Evolutionary conservation across 2,329 filamentous ascomycete species (phyloP), one percentile per base, ranked within the genome.

Genomic region (Sodiomyces alkalinus): DNA sequence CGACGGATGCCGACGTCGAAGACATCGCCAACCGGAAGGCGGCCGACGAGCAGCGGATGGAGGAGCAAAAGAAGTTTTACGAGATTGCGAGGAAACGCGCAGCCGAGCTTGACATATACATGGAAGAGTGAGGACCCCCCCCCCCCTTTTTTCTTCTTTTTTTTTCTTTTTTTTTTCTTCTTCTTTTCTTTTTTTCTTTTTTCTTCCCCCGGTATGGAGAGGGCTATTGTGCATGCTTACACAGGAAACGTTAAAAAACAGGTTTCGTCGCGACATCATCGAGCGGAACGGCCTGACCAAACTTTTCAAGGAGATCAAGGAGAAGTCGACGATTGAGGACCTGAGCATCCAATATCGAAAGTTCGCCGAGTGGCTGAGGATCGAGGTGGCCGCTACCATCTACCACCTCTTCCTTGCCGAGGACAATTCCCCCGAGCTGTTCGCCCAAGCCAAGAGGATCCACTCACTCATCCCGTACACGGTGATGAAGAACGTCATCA

Each of bases 391-490:
- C 15, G 90, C 90, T 22, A 94, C 90, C 14, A 74, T 96, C 33
- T 98, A 98, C 48, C 90, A 98, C 51, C 63, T 98, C 19, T 98
- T 98, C 63, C 66, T 98, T 24, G 90, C 90, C 5, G 90, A 98
- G 51, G 90, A 98, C 55, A 98, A 98, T 52, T 94, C 87, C 0
- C 86, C 90, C 1, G 90, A 98, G 47, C 56, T 98, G 17, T 96
- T 96, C 50, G 83, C 85, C 0, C 90, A 98, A 52, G 76, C 80
- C 4, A 93, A 87, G 56, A 74, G 81, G 35, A 94, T 96, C 29
- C 90, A 98, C 49, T 93, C 86, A 1, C 68, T 96, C 31, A 79
- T 98, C 24, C 90, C 90, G 0, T 98, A 98, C 48, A 79, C 77
- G 1, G 62, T 94, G 27, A 64, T 98, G 48, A 98, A 98, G 60